Percentiles rank a stretch among this genome's conserved stretches.
phyloP scores from a whole-genome alignment of 352 stramenopile genomes.

The Phytophthora idaei region DNA sequence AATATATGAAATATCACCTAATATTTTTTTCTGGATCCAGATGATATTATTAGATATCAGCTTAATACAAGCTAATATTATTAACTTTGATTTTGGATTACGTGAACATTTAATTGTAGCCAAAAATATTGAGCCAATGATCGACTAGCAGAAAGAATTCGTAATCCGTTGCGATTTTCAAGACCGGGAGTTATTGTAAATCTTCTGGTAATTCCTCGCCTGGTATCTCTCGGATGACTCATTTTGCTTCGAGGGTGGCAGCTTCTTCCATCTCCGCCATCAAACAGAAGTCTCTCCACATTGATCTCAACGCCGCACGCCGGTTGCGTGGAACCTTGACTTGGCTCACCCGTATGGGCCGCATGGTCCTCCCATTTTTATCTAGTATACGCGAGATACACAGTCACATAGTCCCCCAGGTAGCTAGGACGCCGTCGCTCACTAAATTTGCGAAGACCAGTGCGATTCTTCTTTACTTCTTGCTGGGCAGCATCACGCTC shows the following conservation, averaged over 20 bases:
- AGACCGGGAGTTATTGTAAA: too few species aligned
- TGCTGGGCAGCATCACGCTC: slow-evolving; percentile 2
- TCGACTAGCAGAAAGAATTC: too few species aligned
- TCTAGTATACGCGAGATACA: background rate
- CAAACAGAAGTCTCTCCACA: slow-evolving; percentile 4
- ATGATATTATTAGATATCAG: too few species aligned
- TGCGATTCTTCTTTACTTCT: background rate
- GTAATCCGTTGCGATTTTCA: too few species aligned
- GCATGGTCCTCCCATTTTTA: background rate
- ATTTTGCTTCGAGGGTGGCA: slow-evolving; percentile 1
- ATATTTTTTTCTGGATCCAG: too few species aligned
- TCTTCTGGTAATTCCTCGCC: too few species aligned
- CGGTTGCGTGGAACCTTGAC: background rate
- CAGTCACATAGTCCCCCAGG: slow-evolving; percentile 9
- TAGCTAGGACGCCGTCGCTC: slow-evolving; percentile 3
- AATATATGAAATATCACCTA: too few species aligned
- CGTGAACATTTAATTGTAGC: too few species aligned
- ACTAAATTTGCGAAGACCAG: slow-evolving; percentile 4
- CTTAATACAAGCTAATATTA: too few species aligned
- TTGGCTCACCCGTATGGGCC: background rate
- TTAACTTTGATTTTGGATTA: too few species aligned
- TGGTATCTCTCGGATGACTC: slow-evolving; percentile 6
- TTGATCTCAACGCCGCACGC: slow-evolving; percentile 3
- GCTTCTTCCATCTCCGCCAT: slow-evolving; percentile 9
- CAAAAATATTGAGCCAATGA: too few species aligned